phyloP scores from a whole-genome alignment of 768 basidiomycete species.

The Mycena vitilis region DNA sequence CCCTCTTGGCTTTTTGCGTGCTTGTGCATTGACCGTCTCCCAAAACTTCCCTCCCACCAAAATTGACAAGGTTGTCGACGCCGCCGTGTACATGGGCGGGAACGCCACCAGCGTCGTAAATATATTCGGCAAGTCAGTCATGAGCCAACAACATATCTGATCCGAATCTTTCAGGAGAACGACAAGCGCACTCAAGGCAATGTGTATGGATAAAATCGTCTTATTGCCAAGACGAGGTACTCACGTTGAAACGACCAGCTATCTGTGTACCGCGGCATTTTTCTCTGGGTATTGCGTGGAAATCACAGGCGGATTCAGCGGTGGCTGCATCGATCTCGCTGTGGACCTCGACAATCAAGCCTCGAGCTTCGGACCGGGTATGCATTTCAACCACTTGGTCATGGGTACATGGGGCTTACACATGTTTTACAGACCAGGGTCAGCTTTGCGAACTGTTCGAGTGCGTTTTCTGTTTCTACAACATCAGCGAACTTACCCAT shows the following conservation, averaged over 20 bases:
- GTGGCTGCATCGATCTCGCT: conserved; percentile 17
- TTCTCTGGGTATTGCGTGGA: conserved; percentile 15
- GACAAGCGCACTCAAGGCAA: background rate
- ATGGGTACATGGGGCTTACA: background rate
- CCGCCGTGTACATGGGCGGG: background rate
- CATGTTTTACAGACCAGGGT: background rate
- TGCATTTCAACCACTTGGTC: background rate
- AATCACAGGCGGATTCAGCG: background rate
- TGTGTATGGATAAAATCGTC: background rate
- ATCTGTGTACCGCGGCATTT: conserved; percentile 8
- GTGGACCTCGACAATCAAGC: conserved; percentile 16
- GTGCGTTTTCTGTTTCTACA: background rate
- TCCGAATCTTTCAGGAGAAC: background rate
- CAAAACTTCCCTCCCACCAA: background rate
- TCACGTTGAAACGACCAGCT: background rate
- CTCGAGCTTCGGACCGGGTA: conserved; percentile 16
- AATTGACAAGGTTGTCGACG: background rate
- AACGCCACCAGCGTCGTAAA: background rate
- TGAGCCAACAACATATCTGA: too few relatives aligned
- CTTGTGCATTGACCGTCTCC: background rate
- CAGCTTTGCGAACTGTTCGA: conserved; percentile 16
- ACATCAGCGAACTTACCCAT: too few relatives aligned
- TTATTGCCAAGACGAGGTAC: background rate
- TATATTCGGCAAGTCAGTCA: background rate
- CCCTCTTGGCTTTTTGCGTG: background rate